Percentiles rank a stretch among this genome's conserved stretches.
Evolutionary conservation across 2,329 filamentous ascomycete species (phyloP).

Genomic region (Botrytis elliptica): DNA sequence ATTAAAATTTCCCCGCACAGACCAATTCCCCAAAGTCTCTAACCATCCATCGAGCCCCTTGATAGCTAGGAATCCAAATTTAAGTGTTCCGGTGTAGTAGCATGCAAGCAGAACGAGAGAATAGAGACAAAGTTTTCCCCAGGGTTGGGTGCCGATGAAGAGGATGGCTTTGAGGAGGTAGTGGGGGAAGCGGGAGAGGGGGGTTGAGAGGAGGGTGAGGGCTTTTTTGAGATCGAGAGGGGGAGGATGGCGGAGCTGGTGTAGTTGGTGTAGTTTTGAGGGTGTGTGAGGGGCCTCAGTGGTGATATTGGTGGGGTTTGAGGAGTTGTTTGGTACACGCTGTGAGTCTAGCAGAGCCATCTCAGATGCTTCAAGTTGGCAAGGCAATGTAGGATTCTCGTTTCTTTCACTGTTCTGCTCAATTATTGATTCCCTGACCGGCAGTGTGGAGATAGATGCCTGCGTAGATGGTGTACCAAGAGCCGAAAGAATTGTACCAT

Average conservation of each 20-base stretch:
- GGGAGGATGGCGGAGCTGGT: neutral
- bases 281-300: fast-evolving
- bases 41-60: neutral
- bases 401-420: neutral
- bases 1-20: neutral
- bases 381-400: no score
- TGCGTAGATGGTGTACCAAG: no score
- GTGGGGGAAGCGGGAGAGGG: neutral
- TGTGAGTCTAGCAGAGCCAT: neutral
- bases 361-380: no score
- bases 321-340: neutral
- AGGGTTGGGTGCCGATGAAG: neutral
- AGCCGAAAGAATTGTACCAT: neutral
- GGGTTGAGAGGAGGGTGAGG: neutral
- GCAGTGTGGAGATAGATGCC: no score
- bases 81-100: neutral
- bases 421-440: fast-evolving
- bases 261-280: neutral
- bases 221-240: neutral
- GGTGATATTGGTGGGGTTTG: fast-evolving
- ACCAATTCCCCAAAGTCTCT: neutral
- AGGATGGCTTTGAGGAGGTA: neutral
- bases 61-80: neutral
- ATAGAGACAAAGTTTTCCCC: neutral
- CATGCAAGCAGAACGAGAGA: neutral